These are phyloP conservation scores for Immersiporthe knoxdaviesiana DNA, from an alignment of 2,329 filamentous ascomycete species.

Conservation along the genomic window DNA sequence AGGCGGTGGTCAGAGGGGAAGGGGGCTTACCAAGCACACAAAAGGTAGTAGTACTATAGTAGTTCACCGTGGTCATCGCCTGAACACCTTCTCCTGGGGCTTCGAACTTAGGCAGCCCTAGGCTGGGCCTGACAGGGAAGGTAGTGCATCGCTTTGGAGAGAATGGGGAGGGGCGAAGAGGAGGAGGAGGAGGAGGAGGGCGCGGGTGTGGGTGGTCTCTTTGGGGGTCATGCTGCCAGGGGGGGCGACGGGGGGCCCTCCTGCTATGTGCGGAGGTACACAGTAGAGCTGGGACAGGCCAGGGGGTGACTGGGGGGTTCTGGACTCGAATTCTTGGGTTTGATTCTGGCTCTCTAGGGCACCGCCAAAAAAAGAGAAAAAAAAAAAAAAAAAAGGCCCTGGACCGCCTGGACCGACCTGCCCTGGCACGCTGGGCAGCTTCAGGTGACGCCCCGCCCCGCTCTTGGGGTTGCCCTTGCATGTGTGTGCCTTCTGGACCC, in stretches of 20 bases:
- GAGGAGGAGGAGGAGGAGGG: background rate
- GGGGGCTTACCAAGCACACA: background rate
- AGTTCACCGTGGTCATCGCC: background rate
- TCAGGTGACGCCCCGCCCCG: slow-evolving; percentile 1
- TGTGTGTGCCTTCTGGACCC: background rate
- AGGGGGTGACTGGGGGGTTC: slow-evolving; percentile 2
- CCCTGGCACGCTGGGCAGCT: background rate
- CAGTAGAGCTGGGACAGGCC: background rate
- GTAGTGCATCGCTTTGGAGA: background rate
- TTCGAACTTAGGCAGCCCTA: background rate
- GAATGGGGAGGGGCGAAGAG: background rate
- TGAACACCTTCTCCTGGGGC: background rate
- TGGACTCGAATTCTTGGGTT: background rate
- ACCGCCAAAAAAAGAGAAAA: too few species aligned
- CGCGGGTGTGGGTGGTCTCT: background rate
- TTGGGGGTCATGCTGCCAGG: background rate
- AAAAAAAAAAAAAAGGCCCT: too few species aligned
- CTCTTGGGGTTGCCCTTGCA: slow-evolving; percentile 3
- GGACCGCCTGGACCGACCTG: background rate
- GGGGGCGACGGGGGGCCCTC: background rate
- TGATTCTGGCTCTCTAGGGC: background rate
- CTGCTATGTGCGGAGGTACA: too few species aligned
- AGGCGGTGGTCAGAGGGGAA: background rate
- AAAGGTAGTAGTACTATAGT: too few species aligned
- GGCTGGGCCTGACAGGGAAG: slow-evolving; percentile 1